Evolutionary conservation across 371 early-diverging fungal species (phyloP).

Genomic region (Mucor circinelloides): DNA sequence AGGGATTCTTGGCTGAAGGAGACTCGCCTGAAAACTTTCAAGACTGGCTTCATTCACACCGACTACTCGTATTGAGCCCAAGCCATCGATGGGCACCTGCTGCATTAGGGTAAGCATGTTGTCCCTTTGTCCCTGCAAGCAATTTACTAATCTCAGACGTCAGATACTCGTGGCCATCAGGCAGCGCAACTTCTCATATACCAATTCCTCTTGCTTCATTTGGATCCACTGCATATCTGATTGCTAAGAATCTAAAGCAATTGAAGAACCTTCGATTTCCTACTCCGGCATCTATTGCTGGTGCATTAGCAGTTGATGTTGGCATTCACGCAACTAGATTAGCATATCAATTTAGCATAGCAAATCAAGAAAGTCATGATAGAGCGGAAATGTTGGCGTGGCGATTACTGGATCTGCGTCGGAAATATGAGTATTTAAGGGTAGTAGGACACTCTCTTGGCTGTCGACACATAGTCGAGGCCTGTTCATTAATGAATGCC

Average conservation of each 20-base stretch:
- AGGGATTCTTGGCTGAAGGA: slow-evolving; percentile 47
- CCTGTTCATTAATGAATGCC: slow-evolving; percentile 38
- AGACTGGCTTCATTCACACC: slow-evolving; percentile 56
- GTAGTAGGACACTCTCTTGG: slow-evolving; percentile 53
- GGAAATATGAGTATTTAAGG: slow-evolving; percentile 42
- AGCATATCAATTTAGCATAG: slow-evolving; percentile 44
- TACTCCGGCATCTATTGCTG: slow-evolving; percentile 42
- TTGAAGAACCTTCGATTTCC: slow-evolving; percentile 38
- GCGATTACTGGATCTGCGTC: slow-evolving; percentile 42
- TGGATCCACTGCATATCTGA: slow-evolving; percentile 40
- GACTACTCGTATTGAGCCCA: slow-evolving; percentile 41
- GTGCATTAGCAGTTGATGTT: slow-evolving; percentile 41
- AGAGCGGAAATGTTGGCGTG: slow-evolving; percentile 51
- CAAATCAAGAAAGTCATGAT: slow-evolving; percentile 40
- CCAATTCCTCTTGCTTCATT: slow-evolving; percentile 48
- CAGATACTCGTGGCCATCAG: slow-evolving; percentile 56
- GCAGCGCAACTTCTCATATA: slow-evolving; percentile 31
- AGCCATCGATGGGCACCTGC: slow-evolving; percentile 45
- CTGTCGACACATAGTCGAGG: slow-evolving; percentile 53
- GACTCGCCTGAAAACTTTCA: slow-evolving; percentile 50
- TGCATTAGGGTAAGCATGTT: slow-evolving; percentile 39
- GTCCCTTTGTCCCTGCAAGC: background rate
- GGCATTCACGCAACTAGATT: slow-evolving; percentile 46
- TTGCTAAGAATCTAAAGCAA: slow-evolving; percentile 33
- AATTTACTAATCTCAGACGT: background rate